These are phyloP conservation scores for Nicotiana noctiflora DNA, from an alignment of 257 asterid genomes.

Conservation along the genomic window DNA sequence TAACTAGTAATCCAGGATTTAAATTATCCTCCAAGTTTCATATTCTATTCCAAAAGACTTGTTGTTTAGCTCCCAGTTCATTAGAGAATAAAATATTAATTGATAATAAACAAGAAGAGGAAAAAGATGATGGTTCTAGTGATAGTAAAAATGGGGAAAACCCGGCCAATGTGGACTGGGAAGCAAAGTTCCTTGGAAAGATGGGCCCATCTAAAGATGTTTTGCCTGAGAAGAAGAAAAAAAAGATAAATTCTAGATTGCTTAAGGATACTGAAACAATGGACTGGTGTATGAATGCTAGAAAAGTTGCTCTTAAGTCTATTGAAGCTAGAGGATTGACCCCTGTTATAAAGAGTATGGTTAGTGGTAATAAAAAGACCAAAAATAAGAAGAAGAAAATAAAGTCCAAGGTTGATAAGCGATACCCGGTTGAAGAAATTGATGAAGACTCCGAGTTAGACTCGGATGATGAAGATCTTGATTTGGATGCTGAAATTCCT, in stretches of 20 bases:
- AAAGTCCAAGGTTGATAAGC: conserved; percentile 27
- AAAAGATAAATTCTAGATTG: conserved; percentile 41
- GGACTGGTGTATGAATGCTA: conserved; percentile 96
- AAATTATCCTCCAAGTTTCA: conserved; percentile 14
- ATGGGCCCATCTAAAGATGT: conserved; percentile 16
- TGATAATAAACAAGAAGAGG: conserved; percentile 16
- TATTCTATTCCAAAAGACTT: conserved; percentile 27
- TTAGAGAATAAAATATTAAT: conserved; percentile 21
- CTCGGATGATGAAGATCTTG: conserved; percentile 26
- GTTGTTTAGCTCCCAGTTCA: conserved; percentile 25
- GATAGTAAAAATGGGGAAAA: conserved; percentile 1
- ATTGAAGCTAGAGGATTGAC: conserved; percentile 81
- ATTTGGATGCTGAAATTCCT: conserved; percentile 17
- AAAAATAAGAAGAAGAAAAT: conserved; percentile 47
- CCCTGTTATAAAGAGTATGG: conserved; percentile 45
- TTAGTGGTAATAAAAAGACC: conserved; percentile 35
- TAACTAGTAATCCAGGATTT: conserved; percentile 18
- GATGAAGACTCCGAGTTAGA: conserved; percentile 41
- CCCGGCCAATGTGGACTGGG: conserved; percentile 40
- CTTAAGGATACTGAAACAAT: conserved; percentile 40
- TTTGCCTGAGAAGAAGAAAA: conserved; percentile 43
- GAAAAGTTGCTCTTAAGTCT: conserved; percentile 81
- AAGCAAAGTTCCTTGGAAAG: conserved; percentile 72
- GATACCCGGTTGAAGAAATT: conserved; percentile 8
- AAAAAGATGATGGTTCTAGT: not conserved